A percentile compares a stretch with the other conserved stretches of the same genome.
phyloP scores from a whole-genome alignment of 2,329 filamentous ascomycete species.

The Uncinocarpus reesii region DNA sequence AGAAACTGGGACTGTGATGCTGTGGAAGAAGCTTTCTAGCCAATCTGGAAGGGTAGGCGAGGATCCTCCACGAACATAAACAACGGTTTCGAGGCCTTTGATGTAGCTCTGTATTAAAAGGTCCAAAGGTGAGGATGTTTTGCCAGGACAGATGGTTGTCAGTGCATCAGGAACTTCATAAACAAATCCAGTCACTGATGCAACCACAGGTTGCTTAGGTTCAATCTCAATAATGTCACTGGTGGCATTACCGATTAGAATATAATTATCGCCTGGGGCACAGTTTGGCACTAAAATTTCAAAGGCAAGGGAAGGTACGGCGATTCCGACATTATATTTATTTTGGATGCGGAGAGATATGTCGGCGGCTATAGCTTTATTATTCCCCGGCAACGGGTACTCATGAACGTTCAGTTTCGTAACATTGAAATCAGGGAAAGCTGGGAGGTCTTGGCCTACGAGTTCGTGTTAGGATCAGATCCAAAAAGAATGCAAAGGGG shows the following conservation, averaged over 20 bases:
- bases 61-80: conserved; percentile 73
- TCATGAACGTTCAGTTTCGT: conserved; percentile 71
- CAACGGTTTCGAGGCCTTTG: conserved; percentile 62
- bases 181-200: conserved; percentile 62
- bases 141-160: conserved; percentile 62
- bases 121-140: conserved; percentile 73
- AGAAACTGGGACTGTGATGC: conserved; percentile 71
- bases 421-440: conserved; percentile 72
- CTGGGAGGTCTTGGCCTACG: conserved; percentile 54
- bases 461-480: conserved; percentile 16
- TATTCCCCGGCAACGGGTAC: conserved; percentile 43
- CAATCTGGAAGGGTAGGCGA: conserved; percentile 63
- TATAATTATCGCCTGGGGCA: conserved; percentile 56
- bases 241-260: conserved; percentile 65
- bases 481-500: conserved; percentile 20
- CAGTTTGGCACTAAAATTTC: conserved; percentile 80
- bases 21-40: conserved; percentile 69
- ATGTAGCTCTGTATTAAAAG: conserved; percentile 71
- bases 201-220: conserved; percentile 56
- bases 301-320: conserved; percentile 70
- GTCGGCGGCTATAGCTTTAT: conserved; percentile 67
- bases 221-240: conserved; percentile 58
- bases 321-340: conserved; percentile 64
- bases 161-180: conserved; percentile 63
- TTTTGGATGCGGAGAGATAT: conserved; percentile 64